These are phyloP conservation scores for Neurospora sp. DNA, from an alignment of 495 filamentous ascomycete genomes.

Conservation along the genomic window DNA sequence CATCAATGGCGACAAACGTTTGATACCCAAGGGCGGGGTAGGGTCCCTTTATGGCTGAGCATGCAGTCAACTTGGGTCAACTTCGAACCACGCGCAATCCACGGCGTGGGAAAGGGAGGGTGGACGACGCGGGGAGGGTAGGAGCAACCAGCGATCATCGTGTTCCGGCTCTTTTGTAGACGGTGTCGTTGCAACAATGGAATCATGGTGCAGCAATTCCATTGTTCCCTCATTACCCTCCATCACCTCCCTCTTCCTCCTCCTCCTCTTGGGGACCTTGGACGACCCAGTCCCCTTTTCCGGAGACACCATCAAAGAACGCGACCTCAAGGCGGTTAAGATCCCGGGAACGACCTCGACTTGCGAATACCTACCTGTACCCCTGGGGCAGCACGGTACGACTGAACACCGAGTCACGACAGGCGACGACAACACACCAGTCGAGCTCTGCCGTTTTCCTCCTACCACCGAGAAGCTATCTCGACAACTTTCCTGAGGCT, in stretches of 20 bases:
- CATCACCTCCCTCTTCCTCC: not conserved
- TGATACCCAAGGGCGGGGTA: not conserved
- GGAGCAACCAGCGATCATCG: not conserved
- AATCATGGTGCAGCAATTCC: not conserved
- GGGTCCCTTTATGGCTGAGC: not conserved
- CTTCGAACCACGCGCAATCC: not conserved
- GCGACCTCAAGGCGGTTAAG: not conserved
- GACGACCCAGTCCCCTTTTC: not conserved
- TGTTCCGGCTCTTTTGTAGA: not conserved
- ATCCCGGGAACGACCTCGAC: not conserved
- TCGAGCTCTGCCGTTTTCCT: not conserved
- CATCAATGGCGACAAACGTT: not conserved
- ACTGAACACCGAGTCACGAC: not conserved
- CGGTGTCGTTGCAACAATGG: not conserved
- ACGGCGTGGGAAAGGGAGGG: not conserved
- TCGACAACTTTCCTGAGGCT: not conserved
- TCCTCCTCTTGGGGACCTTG: not conserved
- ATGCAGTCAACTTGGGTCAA: not conserved
- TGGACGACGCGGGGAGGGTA: not conserved
- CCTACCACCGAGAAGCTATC: not conserved
- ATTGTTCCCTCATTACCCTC: not conserved
- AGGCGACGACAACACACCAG: not conserved
- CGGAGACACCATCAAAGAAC: not conserved
- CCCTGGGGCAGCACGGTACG: not conserved
- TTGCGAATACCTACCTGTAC: not conserved